A percentile compares a stretch with the other conserved stretches of the same genome.
Evolutionary conservation across 345 rosid genomes (phyloP).

Genomic region (Populus pruinosa): DNA sequence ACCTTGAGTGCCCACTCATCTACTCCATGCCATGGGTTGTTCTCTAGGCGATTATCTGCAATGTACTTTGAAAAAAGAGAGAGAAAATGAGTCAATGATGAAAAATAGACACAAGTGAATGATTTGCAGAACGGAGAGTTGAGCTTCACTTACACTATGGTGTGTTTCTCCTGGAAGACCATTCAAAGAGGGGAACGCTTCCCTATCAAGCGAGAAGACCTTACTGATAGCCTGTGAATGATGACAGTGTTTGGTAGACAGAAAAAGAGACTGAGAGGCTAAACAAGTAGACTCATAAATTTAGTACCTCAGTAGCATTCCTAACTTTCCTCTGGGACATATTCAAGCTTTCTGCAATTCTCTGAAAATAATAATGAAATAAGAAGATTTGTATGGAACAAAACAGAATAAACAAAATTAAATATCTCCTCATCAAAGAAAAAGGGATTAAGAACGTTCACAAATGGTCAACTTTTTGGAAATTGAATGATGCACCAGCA

Average conservation of each 20-base stretch:
- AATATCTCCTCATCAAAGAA: not conserved
- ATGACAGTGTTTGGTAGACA: not conserved
- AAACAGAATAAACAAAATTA: not conserved
- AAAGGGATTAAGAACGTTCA: not conserved
- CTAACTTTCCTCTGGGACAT: constrained; percentile 90
- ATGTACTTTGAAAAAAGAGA: constrained; percentile 51
- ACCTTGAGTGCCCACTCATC: constrained; percentile 91
- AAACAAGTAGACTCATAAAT: not conserved
- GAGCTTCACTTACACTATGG: constrained; percentile 64
- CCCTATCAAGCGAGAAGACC: constrained; percentile 87
- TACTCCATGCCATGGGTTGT: constrained; percentile 83
- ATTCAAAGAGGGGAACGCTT: constrained; percentile 77
- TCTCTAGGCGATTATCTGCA: constrained; percentile 68
- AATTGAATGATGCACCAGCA: not conserved
- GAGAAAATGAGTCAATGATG: constrained; percentile 9
- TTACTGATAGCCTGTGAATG: constrained; percentile 65
- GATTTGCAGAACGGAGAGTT: constrained; percentile 7
- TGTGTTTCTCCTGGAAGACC: constrained; percentile 91
- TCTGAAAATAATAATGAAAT: constrained; percentile 43
- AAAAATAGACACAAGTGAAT: not conserved
- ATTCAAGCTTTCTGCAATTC: constrained; percentile 77
- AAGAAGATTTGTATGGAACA: not conserved
- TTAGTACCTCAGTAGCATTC: constrained; percentile 85
- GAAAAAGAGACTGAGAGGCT: not conserved
- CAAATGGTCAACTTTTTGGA: not conserved